phyloP scores from a whole-genome alignment of 2,329 filamentous ascomycete genomes.

The Colletotrichum brevisporum region DNA sequence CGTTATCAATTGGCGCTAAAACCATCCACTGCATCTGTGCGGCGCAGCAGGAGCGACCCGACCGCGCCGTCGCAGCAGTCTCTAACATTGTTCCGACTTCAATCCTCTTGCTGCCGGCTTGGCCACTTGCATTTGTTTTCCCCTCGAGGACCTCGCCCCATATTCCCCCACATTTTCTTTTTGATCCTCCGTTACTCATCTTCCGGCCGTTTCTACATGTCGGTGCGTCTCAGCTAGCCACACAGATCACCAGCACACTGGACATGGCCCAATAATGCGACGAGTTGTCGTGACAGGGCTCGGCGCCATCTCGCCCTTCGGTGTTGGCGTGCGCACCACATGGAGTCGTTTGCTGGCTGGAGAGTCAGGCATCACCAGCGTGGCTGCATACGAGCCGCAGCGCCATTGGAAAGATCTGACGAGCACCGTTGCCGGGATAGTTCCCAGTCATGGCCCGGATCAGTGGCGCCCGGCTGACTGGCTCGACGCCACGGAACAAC shows the following conservation, averaged over 20 bases:
- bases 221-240: slow-evolving; percentile 24
- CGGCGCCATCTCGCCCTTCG: slow-evolving; percentile 86
- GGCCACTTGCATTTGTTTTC: slow-evolving; percentile 4
- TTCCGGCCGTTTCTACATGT: slow-evolving; percentile 9
- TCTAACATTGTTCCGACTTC: slow-evolving; percentile 38
- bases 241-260: slow-evolving; percentile 33
- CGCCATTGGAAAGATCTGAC: slow-evolving; percentile 79
- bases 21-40: slow-evolving; percentile 26
- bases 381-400: slow-evolving; percentile 71
- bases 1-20: slow-evolving; percentile 27
- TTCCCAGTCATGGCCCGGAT: slow-evolving; percentile 68
- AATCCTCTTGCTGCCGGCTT: slow-evolving; percentile 16
- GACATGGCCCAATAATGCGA: slow-evolving; percentile 68
- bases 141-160: background rate
- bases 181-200: slow-evolving; percentile 1
- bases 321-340: slow-evolving; percentile 81
- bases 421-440: slow-evolving; percentile 86
- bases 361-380: slow-evolving; percentile 84
- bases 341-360: slow-evolving; percentile 87
- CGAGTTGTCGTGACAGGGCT: slow-evolving; percentile 89
- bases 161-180: slow-evolving; percentile 19
- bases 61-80: slow-evolving; percentile 13
- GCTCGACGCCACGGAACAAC: slow-evolving; percentile 67
- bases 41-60: slow-evolving; percentile 31
- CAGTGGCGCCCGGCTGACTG: slow-evolving; percentile 68